Evolutionary conservation across 2,329 filamentous ascomycete genomes (phyloP), one percentile per base, ranked within the genome.

Genomic region (Monascus ruber): DNA sequence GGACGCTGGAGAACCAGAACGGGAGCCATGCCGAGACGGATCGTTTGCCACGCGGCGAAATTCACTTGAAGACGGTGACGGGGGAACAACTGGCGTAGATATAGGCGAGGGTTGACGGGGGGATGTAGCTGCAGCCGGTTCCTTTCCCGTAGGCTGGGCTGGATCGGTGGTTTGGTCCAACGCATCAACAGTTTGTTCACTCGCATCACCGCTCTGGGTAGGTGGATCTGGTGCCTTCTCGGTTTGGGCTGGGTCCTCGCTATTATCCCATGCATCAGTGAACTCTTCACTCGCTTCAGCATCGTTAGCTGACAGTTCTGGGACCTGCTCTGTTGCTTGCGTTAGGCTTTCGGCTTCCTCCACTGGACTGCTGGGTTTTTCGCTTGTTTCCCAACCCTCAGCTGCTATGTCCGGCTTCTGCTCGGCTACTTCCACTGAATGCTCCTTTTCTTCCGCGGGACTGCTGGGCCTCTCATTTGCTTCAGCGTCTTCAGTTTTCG

Each of bases 11-110:
- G 52, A 49, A 26, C 40, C 43, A 42, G 53, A 47, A 32, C 53
- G 47, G 24, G 51, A 48, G 35, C 48, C 46, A 31, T 47, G 44
- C 36, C 52, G 41, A 26, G 45, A 50, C 9, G 53, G 43, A 37
- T 52, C 38, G 42, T 45, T 53, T 43, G 52, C 45, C 42, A 54
- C 47, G 42, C 49, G 55, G 38, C 50, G 52, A 37, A 50, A 47
- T 34, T 60, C 56, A 4, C 52, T 54, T 29, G 49, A 41, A 25
- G 52, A 58, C 26, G 56, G 59, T 8, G 58, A 59, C 41, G 55
- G 54, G 24, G 55, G 39, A 11, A 54, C 54, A 25, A 55, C 45
- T 33, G 48, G 45, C 24, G 48, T 46, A 31, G 54, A 46, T 8
- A 42, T 43, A 26, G 49, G 48, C 29, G 28, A 17, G 17, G 17